Conservation (phyloP, 768 basidiomycete species). For the Galerina sulciceps region DNA sequence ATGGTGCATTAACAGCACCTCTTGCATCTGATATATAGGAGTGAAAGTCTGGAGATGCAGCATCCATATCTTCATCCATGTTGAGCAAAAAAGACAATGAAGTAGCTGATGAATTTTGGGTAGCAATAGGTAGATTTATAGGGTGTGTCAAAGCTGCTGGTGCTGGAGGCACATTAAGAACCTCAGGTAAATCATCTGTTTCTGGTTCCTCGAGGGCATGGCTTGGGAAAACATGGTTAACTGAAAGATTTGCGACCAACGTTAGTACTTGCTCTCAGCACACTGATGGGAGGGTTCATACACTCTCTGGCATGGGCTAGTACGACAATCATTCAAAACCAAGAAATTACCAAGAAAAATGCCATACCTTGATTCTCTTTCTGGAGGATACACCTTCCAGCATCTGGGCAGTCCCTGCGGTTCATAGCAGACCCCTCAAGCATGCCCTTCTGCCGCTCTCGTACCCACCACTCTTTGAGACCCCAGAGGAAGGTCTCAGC, state of each 20-base stretch:
- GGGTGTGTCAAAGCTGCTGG: not conserved
- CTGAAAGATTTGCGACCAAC: constrained; percentile 24
- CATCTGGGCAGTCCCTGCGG: constrained; percentile 73
- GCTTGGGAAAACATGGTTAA: constrained; percentile 45
- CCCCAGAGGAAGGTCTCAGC: constrained; percentile 78
- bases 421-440: constrained; percentile 56
- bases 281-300: constrained; percentile 37
- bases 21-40: constrained; percentile 10
- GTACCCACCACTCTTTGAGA: constrained; percentile 81
- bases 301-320: constrained; percentile 79
- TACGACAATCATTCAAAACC: not conserved
- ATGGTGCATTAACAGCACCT: not conserved
- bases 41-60: constrained; percentile 13
- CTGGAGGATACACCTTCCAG: constrained; percentile 61
- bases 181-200: not conserved
- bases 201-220: constrained; percentile 9
- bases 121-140: not conserved
- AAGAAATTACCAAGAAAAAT: not conserved
- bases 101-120: constrained; percentile 18
- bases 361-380: constrained; percentile 63
- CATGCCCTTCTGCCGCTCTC: constrained; percentile 73
- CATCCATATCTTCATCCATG: constrained; percentile 18
- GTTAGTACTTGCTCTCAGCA: constrained; percentile 2
- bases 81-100: constrained; percentile 32
- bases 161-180: not conserved